Conservation (phyloP, 108 stramenopile species). For the Schizochytrium sp. region DNA sequence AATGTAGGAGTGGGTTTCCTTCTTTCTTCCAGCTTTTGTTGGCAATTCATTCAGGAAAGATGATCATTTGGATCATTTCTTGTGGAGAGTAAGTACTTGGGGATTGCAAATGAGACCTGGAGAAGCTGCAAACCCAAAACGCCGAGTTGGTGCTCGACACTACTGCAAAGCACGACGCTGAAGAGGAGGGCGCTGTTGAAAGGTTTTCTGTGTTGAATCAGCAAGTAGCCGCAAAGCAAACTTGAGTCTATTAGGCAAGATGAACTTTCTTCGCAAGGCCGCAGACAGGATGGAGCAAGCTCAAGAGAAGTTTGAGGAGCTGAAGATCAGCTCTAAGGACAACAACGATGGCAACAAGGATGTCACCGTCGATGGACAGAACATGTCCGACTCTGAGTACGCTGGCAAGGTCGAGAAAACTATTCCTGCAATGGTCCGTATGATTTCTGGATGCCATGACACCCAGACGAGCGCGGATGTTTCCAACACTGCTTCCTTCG, state of each 20-base stretch:
- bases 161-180: neutral
- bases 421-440: constrained; percentile 72
- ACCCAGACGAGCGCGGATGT: constrained; percentile 89
- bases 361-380: constrained; percentile 8
- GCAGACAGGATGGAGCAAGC: neutral
- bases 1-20: too few relatives aligned
- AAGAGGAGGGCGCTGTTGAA: too few relatives aligned
- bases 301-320: neutral
- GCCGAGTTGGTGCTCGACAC: too few relatives aligned
- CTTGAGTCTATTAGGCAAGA: neutral
- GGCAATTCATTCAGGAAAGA: too few relatives aligned
- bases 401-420: constrained; percentile 41
- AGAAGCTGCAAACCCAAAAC: too few relatives aligned
- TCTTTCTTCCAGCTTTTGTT: too few relatives aligned
- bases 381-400: neutral
- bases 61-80: too few relatives aligned
- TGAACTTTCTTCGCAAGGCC: constrained; percentile 21
- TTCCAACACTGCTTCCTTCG: constrained; percentile 77
- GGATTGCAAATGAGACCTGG: too few relatives aligned
- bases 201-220: too few relatives aligned
- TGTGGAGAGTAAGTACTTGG: too few relatives aligned
- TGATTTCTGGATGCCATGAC: constrained; percentile 88
- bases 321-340: neutral
- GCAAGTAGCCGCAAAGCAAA: too few relatives aligned
- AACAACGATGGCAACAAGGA: neutral